These are phyloP conservation scores for Leishmania major DNA, from an alignment of 208 protist genomes.

Conservation along the genomic window DNA sequence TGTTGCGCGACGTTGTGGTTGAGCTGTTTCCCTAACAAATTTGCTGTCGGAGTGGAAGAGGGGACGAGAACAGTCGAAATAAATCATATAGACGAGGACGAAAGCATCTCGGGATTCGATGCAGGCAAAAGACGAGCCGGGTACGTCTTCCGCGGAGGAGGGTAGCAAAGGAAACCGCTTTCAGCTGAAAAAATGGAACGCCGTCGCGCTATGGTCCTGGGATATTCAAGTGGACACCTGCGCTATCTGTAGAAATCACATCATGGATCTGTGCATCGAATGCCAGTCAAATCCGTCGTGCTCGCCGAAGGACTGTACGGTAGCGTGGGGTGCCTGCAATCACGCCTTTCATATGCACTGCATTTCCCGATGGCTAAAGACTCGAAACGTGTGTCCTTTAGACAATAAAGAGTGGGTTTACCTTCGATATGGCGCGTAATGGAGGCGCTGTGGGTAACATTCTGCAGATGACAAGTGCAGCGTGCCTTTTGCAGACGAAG, in stretches of 20 bases:
- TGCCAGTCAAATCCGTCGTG: conserved; percentile 96
- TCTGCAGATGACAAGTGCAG: neutral
- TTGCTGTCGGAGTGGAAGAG: neutral
- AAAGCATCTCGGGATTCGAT: neutral
- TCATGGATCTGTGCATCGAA: conserved; percentile 99
- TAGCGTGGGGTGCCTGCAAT: conserved; percentile 98
- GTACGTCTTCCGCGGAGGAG: conserved; percentile 10
- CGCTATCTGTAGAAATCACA: conserved; percentile 99
- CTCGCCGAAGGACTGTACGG: conserved; percentile 95
- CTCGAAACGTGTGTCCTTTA: conserved; percentile 97
- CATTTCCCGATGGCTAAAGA: conserved; percentile 99
- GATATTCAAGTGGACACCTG: conserved; percentile 99
- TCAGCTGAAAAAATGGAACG: conserved; percentile 98
- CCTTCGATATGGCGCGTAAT: conserved; percentile 94
- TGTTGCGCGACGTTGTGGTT: neutral
- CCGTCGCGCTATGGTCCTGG: conserved; percentile 98
- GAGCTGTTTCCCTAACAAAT: neutral
- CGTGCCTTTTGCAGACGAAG: neutral
- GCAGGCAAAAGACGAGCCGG: conserved; percentile 23
- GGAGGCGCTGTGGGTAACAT: neutral
- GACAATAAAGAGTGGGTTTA: conserved; percentile 98
- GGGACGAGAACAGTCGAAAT: neutral
- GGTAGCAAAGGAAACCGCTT: conserved; percentile 53
- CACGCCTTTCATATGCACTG: conserved; percentile 99
- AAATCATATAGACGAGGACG: neutral